phyloP scores from a whole-genome alignment of 169 alveolate genomes.

The Plasmodium fragile region DNA sequence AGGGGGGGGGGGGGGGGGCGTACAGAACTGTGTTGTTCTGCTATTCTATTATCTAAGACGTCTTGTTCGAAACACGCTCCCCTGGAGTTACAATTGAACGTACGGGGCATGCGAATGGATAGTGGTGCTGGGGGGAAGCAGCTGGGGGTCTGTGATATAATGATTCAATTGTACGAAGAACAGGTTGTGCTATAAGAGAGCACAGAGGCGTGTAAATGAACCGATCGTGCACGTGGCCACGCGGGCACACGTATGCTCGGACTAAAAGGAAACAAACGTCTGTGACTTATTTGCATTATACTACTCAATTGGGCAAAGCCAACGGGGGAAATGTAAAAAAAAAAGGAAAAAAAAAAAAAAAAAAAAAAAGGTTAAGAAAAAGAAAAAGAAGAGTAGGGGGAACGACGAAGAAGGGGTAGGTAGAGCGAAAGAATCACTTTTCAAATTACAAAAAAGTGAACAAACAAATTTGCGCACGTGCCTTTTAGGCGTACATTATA shows the following conservation, averaged over 20 bases:
- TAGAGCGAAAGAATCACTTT: not conserved
- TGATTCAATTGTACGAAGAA: not conserved
- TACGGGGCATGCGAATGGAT: not conserved
- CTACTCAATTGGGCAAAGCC: not conserved
- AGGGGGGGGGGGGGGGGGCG: no score
- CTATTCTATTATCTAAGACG: not conserved
- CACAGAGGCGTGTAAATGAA: not conserved
- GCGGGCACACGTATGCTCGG: not conserved
- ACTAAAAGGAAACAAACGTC: not conserved
- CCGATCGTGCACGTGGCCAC: not conserved
- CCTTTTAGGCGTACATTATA: not conserved
- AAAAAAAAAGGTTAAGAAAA: not conserved
- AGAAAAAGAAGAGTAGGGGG: not conserved
- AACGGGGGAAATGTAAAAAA: not conserved
- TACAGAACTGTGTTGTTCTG: not conserved
- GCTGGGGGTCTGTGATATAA: not conserved
- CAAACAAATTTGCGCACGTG: not conserved
- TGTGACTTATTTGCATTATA: not conserved
- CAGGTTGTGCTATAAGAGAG: not conserved
- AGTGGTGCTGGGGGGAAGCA: not conserved
- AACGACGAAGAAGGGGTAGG: not conserved
- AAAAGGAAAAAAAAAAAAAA: not conserved
- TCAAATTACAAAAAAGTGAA: constrained; percentile 8
- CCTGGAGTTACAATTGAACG: not conserved
- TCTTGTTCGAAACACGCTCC: not conserved